Base-by-base conservation (phyloP, 202 grass and related monocot species). In the Panicum virgatum region DNA sequence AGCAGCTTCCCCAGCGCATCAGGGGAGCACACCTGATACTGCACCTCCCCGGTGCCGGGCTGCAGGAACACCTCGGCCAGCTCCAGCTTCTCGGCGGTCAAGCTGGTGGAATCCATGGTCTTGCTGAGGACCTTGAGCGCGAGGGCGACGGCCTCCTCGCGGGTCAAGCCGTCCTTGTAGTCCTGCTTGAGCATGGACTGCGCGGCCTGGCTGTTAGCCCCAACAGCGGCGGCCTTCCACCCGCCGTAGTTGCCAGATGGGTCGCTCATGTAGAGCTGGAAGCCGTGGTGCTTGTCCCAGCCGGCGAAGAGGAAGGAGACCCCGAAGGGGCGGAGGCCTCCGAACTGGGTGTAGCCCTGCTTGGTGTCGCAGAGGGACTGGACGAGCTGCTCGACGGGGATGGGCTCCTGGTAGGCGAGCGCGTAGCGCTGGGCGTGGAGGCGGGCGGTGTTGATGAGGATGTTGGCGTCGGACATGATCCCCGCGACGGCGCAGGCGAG, bases 121-220 rank as follows among this genome's bases (percentile, higher is more conserved):
- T 98, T 98, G 90, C 90, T 93, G 62, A 98, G 92, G 16, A 98
- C 95, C 90, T 98, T 94, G 7, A 98, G 84, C 12, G 92, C 95
- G 9, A 98, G 88, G 34, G 87, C 85, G 27, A 98, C 95, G 8
- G 95, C 95, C 65, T 98, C 92, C 86, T 93, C 95, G 16, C 95
- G 85, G 50, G 84, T 93, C 66, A 98, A 77, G 18, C 91, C 95
- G 36, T 98, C 95, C 42, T 89, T 88, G 86, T 98, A 98, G 77
- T 98, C 95, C 88, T 98, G 95, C 86, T 98, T 98, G 43, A 98
- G 88, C 95, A 98, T 98, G 14, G 95, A 98, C 67, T 98, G 95
- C 9, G 95, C 95, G 7, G 95, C 95, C 79, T 98, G 95, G 86
- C 93, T 95, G 84, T 95, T 98, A 52, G 92, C 95, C 7, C 95